Percentiles rank a stretch among this genome's conserved stretches.
Conservation (phyloP, 257 asterid genomes). For the Solanum rostratum region DNA sequence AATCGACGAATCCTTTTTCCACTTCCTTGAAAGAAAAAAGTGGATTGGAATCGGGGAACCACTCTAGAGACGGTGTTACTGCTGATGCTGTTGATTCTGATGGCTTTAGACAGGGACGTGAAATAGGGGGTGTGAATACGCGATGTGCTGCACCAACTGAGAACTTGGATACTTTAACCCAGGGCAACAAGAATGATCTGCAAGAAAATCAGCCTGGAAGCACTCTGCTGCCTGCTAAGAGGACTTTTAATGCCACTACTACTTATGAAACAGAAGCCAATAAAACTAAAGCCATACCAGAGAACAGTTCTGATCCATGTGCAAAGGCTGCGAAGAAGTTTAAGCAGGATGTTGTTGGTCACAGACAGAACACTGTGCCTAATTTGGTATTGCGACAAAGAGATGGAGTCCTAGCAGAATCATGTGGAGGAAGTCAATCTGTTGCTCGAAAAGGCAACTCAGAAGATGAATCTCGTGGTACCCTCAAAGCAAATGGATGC, state of each 20-base stretch:
- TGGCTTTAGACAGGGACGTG: neutral
- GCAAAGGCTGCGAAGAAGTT: slow-evolving; percentile 22
- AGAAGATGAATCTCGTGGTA: slow-evolving; percentile 5
- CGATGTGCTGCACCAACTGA: slow-evolving; percentile 4
- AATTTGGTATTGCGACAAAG: slow-evolving; percentile 1
- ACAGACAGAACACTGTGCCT: slow-evolving; percentile 2
- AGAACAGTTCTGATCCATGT: slow-evolving; percentile 13
- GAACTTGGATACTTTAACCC: neutral
- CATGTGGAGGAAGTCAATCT: neutral
- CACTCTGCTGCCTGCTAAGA: slow-evolving; percentile 18
- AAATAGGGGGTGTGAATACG: neutral
- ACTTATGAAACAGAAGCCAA: slow-evolving; percentile 11
- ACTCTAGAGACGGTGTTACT: slow-evolving; percentile 6
- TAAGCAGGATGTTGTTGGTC: slow-evolving; percentile 21
- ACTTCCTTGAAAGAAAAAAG: slow-evolving; percentile 45
- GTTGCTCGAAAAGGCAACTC: neutral
- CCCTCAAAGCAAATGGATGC: slow-evolving; percentile 1
- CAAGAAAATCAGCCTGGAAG: slow-evolving; percentile 14
- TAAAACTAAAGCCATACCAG: slow-evolving; percentile 5
- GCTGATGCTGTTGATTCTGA: slow-evolving; percentile 7
- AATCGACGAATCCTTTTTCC: slow-evolving; percentile 27
- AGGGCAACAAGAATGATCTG: slow-evolving; percentile 7
- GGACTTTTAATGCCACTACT: slow-evolving; percentile 11
- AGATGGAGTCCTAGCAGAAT: slow-evolving; percentile 8
- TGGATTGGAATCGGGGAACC: slow-evolving; percentile 28